These are phyloP conservation scores for Sugiyamaella americana DNA, from an alignment of 805 yeast genomes.

Conservation along the genomic window DNA sequence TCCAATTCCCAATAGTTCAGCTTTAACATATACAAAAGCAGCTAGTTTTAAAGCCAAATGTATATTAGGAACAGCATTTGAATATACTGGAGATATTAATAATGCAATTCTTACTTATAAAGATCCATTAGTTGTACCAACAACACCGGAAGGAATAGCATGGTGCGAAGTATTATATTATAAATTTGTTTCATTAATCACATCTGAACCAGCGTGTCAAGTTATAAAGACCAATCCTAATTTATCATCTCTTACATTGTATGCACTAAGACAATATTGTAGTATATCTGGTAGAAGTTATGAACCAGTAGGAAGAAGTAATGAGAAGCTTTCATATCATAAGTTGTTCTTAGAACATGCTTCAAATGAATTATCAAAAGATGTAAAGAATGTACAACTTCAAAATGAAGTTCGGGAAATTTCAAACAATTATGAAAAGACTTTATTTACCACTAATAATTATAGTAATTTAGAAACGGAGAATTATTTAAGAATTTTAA, in stretches of 20 bases:
- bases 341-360: neutral
- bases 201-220: neutral
- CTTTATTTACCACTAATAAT: neutral
- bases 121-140: conserved; percentile 14
- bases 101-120: conserved; percentile 4
- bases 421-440: conserved; percentile 12
- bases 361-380: neutral
- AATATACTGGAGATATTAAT: conserved; percentile 8
- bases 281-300: neutral
- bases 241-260: neutral
- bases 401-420: conserved; percentile 14
- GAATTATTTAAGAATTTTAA: conserved; percentile 19
- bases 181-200: conserved; percentile 2
- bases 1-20: conserved; percentile 7
- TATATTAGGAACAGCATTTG: conserved; percentile 18
- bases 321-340: neutral
- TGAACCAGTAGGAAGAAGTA: neutral
- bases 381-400: conserved; percentile 1
- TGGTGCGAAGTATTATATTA: conserved; percentile 35
- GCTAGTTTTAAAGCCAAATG: conserved; percentile 20
- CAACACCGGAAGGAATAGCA: conserved; percentile 37
- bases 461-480: conserved; percentile 11
- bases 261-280: neutral
- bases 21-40: conserved; percentile 19
- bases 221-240: neutral